Conservation (phyloP, 441 rosid species). For the Hura crepitans region DNA sequence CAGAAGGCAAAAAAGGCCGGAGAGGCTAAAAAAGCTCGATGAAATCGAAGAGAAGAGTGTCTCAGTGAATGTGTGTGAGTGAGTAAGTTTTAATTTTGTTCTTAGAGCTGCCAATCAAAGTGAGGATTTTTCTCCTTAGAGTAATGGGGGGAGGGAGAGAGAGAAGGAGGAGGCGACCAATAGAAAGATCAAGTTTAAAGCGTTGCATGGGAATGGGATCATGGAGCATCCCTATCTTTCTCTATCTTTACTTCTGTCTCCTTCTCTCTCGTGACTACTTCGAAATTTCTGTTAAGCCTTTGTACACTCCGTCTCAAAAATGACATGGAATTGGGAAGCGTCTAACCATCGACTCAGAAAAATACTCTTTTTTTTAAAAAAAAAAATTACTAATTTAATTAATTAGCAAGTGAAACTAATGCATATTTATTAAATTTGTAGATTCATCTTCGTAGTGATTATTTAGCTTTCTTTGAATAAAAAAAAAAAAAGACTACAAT, state of each 20-base stretch:
- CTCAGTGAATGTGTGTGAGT: too few species aligned
- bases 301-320: slow-evolving; percentile 8
- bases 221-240: neutral
- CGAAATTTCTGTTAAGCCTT: slow-evolving; percentile 5
- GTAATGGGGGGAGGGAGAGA: neutral
- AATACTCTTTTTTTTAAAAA: too few species aligned
- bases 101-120: neutral
- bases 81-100: neutral
- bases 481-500: too few species aligned
- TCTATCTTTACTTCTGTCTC: neutral
- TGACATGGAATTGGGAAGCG: neutral
- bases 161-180: neutral
- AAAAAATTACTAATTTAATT: too few species aligned
- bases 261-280: neutral
- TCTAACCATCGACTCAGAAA: too few species aligned
- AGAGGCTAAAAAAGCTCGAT: slow-evolving; percentile 25
- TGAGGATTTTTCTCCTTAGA: neutral
- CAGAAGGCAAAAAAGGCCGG: slow-evolving; percentile 18
- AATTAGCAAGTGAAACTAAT: too few species aligned
- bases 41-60: slow-evolving; percentile 26
- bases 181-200: neutral
- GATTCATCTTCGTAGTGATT: too few species aligned
- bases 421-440: too few species aligned
- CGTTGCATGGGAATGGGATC: slow-evolving; percentile 17
- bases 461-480: too few species aligned